Evolutionary conservation across 257 asterid species (phyloP).

Genomic region (Nemophila menziesii): DNA sequence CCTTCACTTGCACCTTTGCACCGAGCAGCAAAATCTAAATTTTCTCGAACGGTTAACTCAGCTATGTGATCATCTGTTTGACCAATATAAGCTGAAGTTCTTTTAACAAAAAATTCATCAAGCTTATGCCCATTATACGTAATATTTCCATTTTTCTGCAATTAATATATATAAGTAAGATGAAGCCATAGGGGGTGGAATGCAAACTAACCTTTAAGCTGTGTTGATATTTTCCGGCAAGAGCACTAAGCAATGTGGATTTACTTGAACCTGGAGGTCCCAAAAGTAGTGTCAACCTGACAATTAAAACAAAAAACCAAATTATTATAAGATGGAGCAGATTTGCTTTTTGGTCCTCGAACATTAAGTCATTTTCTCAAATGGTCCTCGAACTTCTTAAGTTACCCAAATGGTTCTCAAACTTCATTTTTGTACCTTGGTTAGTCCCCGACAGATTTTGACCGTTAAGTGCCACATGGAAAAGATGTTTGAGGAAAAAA

Average conservation of each 20-base stretch:
- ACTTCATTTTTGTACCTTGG: too few relatives aligned
- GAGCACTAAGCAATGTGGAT: conserved; percentile 66
- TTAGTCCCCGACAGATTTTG: too few relatives aligned
- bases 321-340: not conserved
- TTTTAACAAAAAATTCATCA: conserved; percentile 54
- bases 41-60: conserved; percentile 80
- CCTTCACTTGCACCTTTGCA: conserved; percentile 80
- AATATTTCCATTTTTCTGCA: conserved; percentile 57
- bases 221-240: conserved; percentile 64
- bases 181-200: not conserved
- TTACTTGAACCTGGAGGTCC: conserved; percentile 97
- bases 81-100: conserved; percentile 74
- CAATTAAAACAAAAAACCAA: conserved; percentile 5
- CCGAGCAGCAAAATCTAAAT: conserved; percentile 82
- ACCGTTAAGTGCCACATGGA: too few relatives aligned
- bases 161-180: conserved; percentile 5
- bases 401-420: too few relatives aligned
- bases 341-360: too few relatives aligned
- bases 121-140: conserved; percentile 64
- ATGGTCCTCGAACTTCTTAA: not conserved
- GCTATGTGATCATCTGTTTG: conserved; percentile 88
- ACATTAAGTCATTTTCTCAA: not conserved
- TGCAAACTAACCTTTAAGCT: conserved; percentile 49
- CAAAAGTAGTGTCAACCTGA: conserved; percentile 80
- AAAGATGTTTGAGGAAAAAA: too few relatives aligned